A percentile compares a stretch with the other conserved stretches of the same genome.
phyloP scores from a whole-genome alignment of 2,329 filamentous ascomycete genomes.

The Microsporum canis region DNA sequence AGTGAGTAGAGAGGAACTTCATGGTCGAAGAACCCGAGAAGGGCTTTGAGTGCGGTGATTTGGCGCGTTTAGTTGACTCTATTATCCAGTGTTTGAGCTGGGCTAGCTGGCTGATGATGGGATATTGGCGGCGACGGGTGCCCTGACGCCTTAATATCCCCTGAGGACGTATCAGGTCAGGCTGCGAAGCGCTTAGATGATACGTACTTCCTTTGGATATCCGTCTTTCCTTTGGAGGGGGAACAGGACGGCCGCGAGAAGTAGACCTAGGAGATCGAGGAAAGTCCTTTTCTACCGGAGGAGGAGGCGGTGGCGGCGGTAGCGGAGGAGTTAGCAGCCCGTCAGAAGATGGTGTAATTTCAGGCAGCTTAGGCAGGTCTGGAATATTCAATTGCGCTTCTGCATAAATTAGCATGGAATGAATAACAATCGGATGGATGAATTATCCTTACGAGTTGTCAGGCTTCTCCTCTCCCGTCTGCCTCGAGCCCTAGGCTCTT shows the following conservation, averaged over 20 bases:
- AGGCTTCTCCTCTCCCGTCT: slow-evolving; percentile 65
- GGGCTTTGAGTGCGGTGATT: slow-evolving; percentile 40
- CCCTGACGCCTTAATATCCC: slow-evolving; percentile 45
- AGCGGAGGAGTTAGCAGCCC: slow-evolving; percentile 36
- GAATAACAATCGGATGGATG: slow-evolving; percentile 52
- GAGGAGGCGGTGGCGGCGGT: slow-evolving; percentile 44
- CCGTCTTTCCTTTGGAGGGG: slow-evolving; percentile 77
- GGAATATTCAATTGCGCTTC: slow-evolving; percentile 50
- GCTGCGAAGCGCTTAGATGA: slow-evolving; percentile 65
- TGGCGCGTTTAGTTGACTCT: slow-evolving; percentile 53
- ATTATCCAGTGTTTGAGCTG: slow-evolving; percentile 63
- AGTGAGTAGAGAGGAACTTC: slow-evolving; percentile 29
- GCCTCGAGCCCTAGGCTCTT: slow-evolving; percentile 57
- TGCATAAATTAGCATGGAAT: slow-evolving; percentile 43
- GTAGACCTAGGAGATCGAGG: slow-evolving; percentile 62
- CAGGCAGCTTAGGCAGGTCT: slow-evolving; percentile 67
- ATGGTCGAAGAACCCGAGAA: slow-evolving; percentile 22
- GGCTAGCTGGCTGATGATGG: slow-evolving; percentile 55
- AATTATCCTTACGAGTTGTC: slow-evolving; percentile 36
- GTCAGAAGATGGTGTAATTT: slow-evolving; percentile 35
- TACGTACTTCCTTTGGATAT: slow-evolving; percentile 73
- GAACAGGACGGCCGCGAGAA: slow-evolving; percentile 63
- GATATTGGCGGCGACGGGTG: slow-evolving; percentile 47
- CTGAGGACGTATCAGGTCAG: slow-evolving; percentile 48
- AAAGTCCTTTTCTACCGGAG: slow-evolving; percentile 62